Conservation (phyloP, 2,329 filamentous ascomycete genomes). For the Aspergillus hortae region DNA sequence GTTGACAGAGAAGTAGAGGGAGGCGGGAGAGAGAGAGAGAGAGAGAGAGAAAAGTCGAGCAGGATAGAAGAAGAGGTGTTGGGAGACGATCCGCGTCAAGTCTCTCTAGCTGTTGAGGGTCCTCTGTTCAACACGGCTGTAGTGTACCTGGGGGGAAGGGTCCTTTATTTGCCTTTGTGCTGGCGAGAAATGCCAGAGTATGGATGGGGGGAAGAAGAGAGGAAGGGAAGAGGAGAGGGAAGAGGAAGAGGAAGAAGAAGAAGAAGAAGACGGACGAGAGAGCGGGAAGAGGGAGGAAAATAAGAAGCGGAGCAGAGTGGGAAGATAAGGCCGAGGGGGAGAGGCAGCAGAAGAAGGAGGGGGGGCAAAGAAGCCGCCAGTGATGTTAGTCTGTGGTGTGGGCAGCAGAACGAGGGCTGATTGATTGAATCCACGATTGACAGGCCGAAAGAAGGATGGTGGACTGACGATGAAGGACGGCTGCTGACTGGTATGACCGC, state of each 20-base stretch:
- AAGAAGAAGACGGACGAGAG: constrained; percentile 25
- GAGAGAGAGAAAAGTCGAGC: constrained; percentile 12
- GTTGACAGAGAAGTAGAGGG: constrained; percentile 6
- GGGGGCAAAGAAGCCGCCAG: constrained; percentile 11
- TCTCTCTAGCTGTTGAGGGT: constrained; percentile 2
- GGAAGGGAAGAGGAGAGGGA: constrained; percentile 8
- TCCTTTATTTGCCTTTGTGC: constrained; percentile 8
- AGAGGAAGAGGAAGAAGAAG: constrained; percentile 15
- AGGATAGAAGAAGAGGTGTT: not conserved
- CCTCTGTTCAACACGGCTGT: not conserved
- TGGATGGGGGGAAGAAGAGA: constrained; percentile 5
- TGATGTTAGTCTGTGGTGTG: not conserved
- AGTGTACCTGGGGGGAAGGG: constrained; percentile 6
- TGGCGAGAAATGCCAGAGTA: constrained; percentile 17
- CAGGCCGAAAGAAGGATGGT: too few relatives aligned
- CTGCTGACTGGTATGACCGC: too few relatives aligned
- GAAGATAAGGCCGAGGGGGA: constrained; percentile 10
- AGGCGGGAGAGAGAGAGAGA: constrained; percentile 21
- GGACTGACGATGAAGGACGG: too few relatives aligned
- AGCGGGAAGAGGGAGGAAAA: constrained; percentile 22
- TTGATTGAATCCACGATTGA: constrained; percentile 1
- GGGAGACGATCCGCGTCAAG: constrained; percentile 7
- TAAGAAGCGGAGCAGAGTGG: constrained; percentile 12
- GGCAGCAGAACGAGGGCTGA: constrained; percentile 8
- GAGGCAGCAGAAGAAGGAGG: not conserved